Evolutionary conservation across 345 rosid genomes (phyloP).

Genomic region (Salix brachista): DNA sequence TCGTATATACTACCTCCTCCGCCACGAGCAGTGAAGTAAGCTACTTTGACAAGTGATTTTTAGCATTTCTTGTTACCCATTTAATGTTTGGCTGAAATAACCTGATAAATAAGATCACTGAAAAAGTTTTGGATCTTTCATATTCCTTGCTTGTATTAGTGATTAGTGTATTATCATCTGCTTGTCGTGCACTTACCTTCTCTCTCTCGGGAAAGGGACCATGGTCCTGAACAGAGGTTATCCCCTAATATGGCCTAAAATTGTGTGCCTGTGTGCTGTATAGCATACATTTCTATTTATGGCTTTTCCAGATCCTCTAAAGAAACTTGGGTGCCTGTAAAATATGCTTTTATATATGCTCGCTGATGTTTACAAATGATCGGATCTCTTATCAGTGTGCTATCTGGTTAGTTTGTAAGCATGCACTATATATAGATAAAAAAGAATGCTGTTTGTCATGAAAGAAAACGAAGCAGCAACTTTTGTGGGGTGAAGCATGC

Average conservation of each 20-base stretch:
- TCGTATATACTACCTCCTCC: slow-evolving; percentile 33
- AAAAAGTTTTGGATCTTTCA: neutral
- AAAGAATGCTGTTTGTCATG: neutral
- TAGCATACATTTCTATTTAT: neutral
- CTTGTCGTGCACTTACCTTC: neutral
- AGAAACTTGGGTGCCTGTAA: neutral
- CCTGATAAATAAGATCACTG: neutral
- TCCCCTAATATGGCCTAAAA: neutral
- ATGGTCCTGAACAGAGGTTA: neutral
- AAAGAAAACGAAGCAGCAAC: neutral
- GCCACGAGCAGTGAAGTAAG: slow-evolving; percentile 24
- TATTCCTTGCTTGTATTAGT: neutral
- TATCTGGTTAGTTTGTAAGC: neutral
- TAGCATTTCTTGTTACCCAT: neutral
- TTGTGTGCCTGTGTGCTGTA: neutral
- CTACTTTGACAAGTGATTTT: neutral
- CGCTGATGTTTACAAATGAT: neutral
- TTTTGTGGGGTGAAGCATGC: neutral
- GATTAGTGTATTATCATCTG: neutral
- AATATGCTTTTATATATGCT: neutral
- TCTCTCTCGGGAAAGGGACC: neutral
- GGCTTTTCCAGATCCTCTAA: neutral
- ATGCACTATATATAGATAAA: neutral
- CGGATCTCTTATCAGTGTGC: neutral
- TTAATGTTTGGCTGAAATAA: neutral